A percentile compares a stretch with the other conserved stretches of the same genome.
Conservation (phyloP, 2,329 filamentous ascomycete genomes). For the Diaporthe sp. region DNA sequence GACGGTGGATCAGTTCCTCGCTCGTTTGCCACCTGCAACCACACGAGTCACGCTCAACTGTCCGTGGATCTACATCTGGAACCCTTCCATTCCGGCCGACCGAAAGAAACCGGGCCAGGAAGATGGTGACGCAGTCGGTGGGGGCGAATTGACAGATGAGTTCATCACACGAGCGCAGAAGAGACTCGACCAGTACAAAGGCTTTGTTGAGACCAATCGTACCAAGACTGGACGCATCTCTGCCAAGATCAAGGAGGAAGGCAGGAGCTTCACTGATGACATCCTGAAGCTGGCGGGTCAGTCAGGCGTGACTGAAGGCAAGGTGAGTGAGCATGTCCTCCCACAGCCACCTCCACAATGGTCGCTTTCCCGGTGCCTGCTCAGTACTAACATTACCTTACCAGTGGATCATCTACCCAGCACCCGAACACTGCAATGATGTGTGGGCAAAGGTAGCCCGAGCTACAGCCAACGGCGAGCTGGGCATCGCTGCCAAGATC, state of each 20-base stretch:
- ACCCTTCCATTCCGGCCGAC: not conserved
- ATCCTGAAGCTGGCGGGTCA: not conserved
- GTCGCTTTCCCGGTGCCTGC: not conserved
- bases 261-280: not conserved
- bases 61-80: conserved; percentile 18
- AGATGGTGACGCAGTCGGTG: not conserved
- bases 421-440: not conserved
- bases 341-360: not conserved
- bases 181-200: not conserved
- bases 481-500: conserved; percentile 16
- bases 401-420: not conserved
- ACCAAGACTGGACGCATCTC: not conserved
- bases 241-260: not conserved
- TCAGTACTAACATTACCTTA: not conserved
- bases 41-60: not conserved
- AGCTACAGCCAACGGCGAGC: not conserved
- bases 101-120: not conserved
- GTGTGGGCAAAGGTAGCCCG: conserved; percentile 5
- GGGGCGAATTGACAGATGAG: not conserved
- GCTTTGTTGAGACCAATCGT: not conserved
- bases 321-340: not conserved
- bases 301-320: conserved; percentile 6
- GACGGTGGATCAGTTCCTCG: conserved; percentile 8
- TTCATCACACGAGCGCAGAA: not conserved
- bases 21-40: not conserved